Conservation (phyloP, 2,329 filamentous ascomycete species). For the Clonostachys chloroleuca region DNA sequence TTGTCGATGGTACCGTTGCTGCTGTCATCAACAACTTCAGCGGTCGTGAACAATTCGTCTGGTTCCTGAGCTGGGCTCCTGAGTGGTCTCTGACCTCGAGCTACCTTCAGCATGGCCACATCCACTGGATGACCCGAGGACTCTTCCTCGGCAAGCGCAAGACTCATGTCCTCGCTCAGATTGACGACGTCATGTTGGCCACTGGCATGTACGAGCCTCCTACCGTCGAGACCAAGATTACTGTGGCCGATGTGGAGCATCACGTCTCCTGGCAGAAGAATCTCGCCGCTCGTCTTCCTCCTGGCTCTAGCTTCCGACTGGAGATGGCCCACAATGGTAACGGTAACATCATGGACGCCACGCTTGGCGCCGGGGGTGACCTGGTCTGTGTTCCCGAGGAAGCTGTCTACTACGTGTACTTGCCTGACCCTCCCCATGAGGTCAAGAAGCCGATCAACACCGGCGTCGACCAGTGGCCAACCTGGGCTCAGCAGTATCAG, state of each 20-base stretch:
- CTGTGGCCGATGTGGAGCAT: slow-evolving; percentile 35
- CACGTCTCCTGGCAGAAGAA: slow-evolving; percentile 34
- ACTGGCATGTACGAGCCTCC: slow-evolving; percentile 43
- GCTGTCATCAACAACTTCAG: slow-evolving; percentile 56
- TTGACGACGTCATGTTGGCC: slow-evolving; percentile 59
- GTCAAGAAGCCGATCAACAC: slow-evolving; percentile 42
- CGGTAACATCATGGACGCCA: slow-evolving; percentile 44
- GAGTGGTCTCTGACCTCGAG: slow-evolving; percentile 44
- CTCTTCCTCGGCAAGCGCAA: slow-evolving; percentile 52
- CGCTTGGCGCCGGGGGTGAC: slow-evolving; percentile 34
- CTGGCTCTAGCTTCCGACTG: slow-evolving; percentile 45
- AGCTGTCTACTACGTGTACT: slow-evolving; percentile 37
- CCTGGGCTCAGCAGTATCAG: slow-evolving; percentile 40
- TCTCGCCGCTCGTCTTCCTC: slow-evolving; percentile 39
- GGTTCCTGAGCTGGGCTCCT: slow-evolving; percentile 47
- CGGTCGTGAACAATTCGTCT: slow-evolving; percentile 57
- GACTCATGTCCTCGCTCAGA: slow-evolving; percentile 49
- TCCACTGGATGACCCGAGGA: slow-evolving; percentile 57
- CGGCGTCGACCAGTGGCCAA: slow-evolving; percentile 43
- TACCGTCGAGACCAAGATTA: slow-evolving; percentile 43
- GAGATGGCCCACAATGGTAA: slow-evolving; percentile 50
- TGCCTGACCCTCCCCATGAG: slow-evolving; percentile 38
- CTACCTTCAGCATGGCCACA: slow-evolving; percentile 58
- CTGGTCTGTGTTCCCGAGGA: slow-evolving; percentile 30
- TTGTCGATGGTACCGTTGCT: slow-evolving; percentile 35